Evolutionary conservation across 768 basidiomycete species (phyloP).

Genomic region (Russula griseocarnosa): DNA sequence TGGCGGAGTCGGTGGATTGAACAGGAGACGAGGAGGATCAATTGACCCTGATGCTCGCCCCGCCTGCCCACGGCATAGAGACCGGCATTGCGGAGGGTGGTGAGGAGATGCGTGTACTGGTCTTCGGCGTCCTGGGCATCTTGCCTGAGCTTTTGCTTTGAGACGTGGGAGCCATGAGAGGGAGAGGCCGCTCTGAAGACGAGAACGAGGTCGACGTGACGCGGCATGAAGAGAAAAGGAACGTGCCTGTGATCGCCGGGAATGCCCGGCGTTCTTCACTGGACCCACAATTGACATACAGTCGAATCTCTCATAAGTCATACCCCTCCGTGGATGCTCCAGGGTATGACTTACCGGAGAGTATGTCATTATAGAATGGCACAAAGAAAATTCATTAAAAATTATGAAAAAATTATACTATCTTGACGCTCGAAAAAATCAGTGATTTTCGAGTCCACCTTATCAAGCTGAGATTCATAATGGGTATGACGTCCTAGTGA

Average conservation of each 20-base stretch:
- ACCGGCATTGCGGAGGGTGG: slow-evolving; percentile 57
- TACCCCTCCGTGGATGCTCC: too few species aligned
- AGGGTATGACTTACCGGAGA: too few species aligned
- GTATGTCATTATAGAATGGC: too few species aligned
- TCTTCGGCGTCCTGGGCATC: slow-evolving; percentile 60
- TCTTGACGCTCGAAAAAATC: too few species aligned
- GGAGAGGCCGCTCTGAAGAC: slow-evolving; percentile 53
- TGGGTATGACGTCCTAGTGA: too few species aligned
- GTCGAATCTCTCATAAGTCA: too few species aligned
- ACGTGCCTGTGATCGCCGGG: background rate
- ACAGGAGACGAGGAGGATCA: slow-evolving; percentile 74
- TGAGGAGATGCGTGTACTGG: slow-evolving; percentile 64
- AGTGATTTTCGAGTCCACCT: too few species aligned
- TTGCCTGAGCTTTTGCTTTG: slow-evolving; percentile 59
- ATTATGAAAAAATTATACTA: too few species aligned
- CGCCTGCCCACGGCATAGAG: slow-evolving; percentile 69
- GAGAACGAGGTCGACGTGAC: slow-evolving; percentile 69
- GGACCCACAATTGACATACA: too few species aligned
- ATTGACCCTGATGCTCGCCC: slow-evolving; percentile 71
- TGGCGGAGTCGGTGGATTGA: slow-evolving; percentile 55
- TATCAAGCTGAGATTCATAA: too few species aligned
- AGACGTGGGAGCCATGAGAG: slow-evolving; percentile 34
- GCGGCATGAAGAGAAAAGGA: slow-evolving; percentile 40
- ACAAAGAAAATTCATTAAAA: too few species aligned
- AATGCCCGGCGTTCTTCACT: too few species aligned